Base-by-base conservation (phyloP, 179 eudicot genomes). In the Spinacia oleracea region DNA sequence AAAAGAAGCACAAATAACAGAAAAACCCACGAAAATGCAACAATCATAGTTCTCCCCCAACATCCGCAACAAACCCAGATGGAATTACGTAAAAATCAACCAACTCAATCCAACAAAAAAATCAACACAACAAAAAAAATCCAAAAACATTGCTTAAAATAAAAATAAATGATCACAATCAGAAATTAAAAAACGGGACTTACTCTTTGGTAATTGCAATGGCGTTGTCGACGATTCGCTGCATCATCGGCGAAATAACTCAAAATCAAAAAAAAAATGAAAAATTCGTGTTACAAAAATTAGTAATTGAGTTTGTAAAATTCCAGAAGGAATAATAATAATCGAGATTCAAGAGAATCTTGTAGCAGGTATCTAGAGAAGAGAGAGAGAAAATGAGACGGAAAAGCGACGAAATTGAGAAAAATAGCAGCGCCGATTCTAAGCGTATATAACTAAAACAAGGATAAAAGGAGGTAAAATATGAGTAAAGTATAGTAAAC, bases 191-290 rank as follows among this genome's bases (percentile, higher is more conserved):
- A 65, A 9, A 3, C 12, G 62, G n/a, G n/a, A 85, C 95, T 82
- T 72, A 93, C 98, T 93, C 98, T 77, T 93, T 93, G 84, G 93
- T 86, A 35, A 92, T 86, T 53, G 97, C 98, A 72, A 93, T 88
- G 83, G 85, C 91, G 84, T 84, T 88, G 81, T 93, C 98, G 73
- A 93, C 98, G 73, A 88, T 68, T 78, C 97, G 87, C 83, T 92
- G 93, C 93, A 93, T 92, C 76, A 70, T 74, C 32, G 18, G 14
- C 76, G 2, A 68, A 29, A 1, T 21, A 10, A 7, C 11, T 29
- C 51, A 21, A 9, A 11, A 8, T 3, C 32, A 14, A 12, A 3
- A 31, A 20, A 42, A 55, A 11, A 23, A 23, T 40, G 21, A 20
- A 53, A 53, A 20, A 20, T 5, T 21, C 58, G 20, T 18, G 25